Conservation (phyloP, 768 basidiomycete genomes). For the Amanita rubescens region DNA sequence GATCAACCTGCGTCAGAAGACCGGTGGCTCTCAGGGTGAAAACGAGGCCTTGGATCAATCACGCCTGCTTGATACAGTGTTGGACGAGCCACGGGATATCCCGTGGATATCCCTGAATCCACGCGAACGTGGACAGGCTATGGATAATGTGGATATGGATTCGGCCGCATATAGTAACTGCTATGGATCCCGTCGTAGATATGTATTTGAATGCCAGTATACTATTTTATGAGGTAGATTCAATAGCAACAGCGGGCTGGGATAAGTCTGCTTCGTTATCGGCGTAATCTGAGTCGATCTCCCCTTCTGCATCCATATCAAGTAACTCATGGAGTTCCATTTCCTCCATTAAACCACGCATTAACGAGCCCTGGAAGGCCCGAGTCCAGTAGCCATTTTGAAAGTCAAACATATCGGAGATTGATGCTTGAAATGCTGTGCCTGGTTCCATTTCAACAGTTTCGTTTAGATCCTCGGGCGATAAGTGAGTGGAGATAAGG, state of each 20-base stretch:
- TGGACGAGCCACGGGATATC: no score
- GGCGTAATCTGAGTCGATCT: constrained; percentile 8
- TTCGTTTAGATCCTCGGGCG: no score
- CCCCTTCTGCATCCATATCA: constrained; percentile 16
- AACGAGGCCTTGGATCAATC: no score
- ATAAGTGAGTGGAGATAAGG: background rate
- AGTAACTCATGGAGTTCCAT: constrained; percentile 14
- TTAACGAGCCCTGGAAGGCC: background rate
- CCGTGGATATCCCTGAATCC: no score
- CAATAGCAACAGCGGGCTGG: no score
- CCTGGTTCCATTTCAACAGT: background rate
- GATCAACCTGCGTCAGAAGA: no score
- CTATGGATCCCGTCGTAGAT: background rate
- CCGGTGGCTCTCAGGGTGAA: no score
- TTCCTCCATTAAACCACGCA: constrained; percentile 12
- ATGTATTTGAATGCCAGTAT: no score
- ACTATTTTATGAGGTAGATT: background rate
- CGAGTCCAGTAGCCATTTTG: constrained; percentile 7
- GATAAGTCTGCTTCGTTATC: constrained; percentile 1
- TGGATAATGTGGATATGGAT: background rate
- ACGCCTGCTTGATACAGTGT: no score
- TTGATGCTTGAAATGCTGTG: background rate
- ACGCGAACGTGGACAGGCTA: no score
- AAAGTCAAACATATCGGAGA: constrained; percentile 4
- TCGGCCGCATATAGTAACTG: background rate